phyloP scores from a whole-genome alignment of 768 basidiomycete species.

The Fomitopsis pulvina region DNA sequence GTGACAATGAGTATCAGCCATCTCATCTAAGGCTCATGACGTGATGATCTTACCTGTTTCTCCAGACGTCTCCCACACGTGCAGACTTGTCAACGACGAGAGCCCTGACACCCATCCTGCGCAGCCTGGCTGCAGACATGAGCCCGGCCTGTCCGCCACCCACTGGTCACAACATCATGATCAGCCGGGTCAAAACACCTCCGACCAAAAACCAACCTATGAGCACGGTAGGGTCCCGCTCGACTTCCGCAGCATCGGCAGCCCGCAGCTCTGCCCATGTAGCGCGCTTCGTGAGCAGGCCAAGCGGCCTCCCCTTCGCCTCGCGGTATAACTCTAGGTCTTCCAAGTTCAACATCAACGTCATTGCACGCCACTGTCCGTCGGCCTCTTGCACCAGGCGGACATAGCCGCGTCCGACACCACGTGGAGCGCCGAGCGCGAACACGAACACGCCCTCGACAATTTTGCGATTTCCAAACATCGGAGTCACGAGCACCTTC shows the following conservation, averaged over 20 bases:
- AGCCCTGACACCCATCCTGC: slow-evolving; percentile 30
- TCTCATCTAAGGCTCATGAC: not conserved
- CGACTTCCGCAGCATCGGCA: slow-evolving; percentile 28
- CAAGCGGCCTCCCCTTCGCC: slow-evolving; percentile 18
- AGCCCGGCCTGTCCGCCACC: slow-evolving; percentile 39
- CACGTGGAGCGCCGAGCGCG: slow-evolving; percentile 28
- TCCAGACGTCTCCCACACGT: slow-evolving; percentile 36
- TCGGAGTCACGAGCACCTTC: not conserved
- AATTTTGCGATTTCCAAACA: not conserved
- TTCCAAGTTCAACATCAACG: slow-evolving; percentile 11
- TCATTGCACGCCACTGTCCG: slow-evolving; percentile 29
- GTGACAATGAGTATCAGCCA: not conserved
- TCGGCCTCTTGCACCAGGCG: slow-evolving; percentile 21
- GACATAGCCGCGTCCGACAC: slow-evolving; percentile 28
- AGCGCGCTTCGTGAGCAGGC: slow-evolving; percentile 29
- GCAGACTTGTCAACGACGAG: slow-evolving; percentile 31
- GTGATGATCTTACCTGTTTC: slow-evolving; percentile 35
- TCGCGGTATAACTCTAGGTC: slow-evolving; percentile 31
- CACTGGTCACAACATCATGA: slow-evolving; percentile 22
- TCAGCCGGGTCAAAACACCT: not conserved
- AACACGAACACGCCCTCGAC: slow-evolving; percentile 24
- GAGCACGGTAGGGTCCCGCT: slow-evolving; percentile 32
- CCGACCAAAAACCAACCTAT: slow-evolving; percentile 23
- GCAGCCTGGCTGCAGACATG: slow-evolving; percentile 35
- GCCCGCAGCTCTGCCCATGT: slow-evolving; percentile 21